Percentiles rank a stretch among this genome's conserved stretches.
These are phyloP conservation scores for Penicillium sp. DNA, from an alignment of 2,329 filamentous ascomycete species.

Conservation along the genomic window DNA sequence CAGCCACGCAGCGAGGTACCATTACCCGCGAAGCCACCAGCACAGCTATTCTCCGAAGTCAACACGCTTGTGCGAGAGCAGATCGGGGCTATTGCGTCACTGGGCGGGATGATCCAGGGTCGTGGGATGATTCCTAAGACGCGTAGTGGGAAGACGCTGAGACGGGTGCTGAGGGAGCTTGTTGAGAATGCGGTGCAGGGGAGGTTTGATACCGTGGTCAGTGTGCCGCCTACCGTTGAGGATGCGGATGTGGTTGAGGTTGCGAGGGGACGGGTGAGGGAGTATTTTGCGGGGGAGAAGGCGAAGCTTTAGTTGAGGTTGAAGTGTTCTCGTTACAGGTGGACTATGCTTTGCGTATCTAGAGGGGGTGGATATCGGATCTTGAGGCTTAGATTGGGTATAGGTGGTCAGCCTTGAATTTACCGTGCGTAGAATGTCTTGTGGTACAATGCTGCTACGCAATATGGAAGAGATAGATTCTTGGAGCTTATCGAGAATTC, in stretches of 20 bases:
- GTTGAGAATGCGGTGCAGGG: slow-evolving; percentile 75
- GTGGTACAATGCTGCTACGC: too few species aligned
- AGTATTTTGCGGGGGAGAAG: slow-evolving; percentile 61
- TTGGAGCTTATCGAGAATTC: too few species aligned
- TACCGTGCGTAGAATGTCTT: too few species aligned
- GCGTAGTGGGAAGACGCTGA: slow-evolving; percentile 81
- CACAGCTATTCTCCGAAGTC: slow-evolving; percentile 43
- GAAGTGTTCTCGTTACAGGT: too few species aligned
- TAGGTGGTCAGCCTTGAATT: background rate
- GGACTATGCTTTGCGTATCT: too few species aligned
- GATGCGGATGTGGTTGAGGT: slow-evolving; percentile 70
- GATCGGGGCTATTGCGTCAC: slow-evolving; percentile 79
- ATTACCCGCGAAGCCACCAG: slow-evolving; percentile 36
- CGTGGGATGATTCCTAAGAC: slow-evolving; percentile 88
- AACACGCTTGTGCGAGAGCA: slow-evolving; percentile 64
- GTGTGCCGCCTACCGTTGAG: slow-evolving; percentile 79
- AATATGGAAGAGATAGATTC: too few species aligned
- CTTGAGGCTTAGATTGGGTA: background rate
- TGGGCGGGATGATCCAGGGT: slow-evolving; percentile 82
- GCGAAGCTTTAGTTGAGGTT: slow-evolving; percentile 41
- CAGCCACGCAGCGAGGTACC: slow-evolving; percentile 53
- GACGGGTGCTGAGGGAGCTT: slow-evolving; percentile 75
- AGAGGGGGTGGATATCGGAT: background rate
- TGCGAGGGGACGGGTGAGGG: slow-evolving; percentile 64
- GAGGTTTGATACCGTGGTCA: slow-evolving; percentile 66